Base-by-base conservation (phyloP, 805 yeast genomes). In the Limtongia smithiae region DNA sequence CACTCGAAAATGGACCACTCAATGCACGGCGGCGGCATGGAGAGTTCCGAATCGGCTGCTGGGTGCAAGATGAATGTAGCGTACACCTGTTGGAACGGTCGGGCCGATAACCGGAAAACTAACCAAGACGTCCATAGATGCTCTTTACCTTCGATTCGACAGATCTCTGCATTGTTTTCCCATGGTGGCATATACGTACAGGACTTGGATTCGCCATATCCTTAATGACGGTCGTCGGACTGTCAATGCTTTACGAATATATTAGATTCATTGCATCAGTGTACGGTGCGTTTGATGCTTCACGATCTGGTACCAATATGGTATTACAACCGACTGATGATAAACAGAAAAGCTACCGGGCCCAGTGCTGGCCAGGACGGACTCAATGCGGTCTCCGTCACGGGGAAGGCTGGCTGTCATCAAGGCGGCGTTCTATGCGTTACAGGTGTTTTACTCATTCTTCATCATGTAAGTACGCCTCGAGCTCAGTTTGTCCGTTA, bases 161-260 rank as follows among this genome's bases (percentile, higher is more conserved):
- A 44, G 77, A 85, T 62, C 73, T 85, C 4, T 86, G 95, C 63
- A 78, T 86, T 8, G 75, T 86, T 8, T 83, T 83, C 65, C 68
- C 71, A 48, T 82, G 90, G 85, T 86, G 95, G 95, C 91, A 83
- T 58, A 76, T 86, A 46, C 71, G 70, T 41, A 75, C 81, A 1
- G 61, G 68, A 4, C 37, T 66, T 2, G 81, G 79, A 5, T 74
- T 86, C 41, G 6, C 82, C 1, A 48, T 78, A 5, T 74, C 87
- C 1, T 62, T 84, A 34, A 9, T 76, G 0, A 73, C 75, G 0
- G 71, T 85, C 21, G 71, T 71, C 0, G 52, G 66, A 0, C 48
- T 83, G 4, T 71, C 81, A 2, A 71, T 78, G 37, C 76, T 80
- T 1, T 86, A 83, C 63, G 94, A 85, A 62, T 79, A 69, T 55